phyloP scores from a whole-genome alignment of 2,329 filamentous ascomycete species.

The Fusarium beomiforme region DNA sequence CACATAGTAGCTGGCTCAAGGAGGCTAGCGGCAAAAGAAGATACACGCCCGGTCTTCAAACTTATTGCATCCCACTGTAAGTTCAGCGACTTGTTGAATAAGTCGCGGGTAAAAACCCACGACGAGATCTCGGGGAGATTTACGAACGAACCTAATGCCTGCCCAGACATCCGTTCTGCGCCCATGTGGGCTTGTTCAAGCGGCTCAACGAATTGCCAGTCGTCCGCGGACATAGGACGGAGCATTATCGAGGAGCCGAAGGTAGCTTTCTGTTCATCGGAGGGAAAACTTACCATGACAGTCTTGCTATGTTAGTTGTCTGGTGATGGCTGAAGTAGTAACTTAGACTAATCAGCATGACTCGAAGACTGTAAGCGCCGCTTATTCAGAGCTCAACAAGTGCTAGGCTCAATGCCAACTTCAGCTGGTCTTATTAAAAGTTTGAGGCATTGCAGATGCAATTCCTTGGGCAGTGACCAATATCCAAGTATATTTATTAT shows the following conservation, averaged over 20 bases:
- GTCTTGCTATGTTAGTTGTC: neutral
- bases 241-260: constrained; percentile 1
- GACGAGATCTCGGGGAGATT: neutral
- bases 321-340: neutral
- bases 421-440: neutral
- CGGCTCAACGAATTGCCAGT: neutral
- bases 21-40: too few relatives aligned
- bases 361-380: neutral
- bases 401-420: neutral
- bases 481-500: neutral
- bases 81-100: neutral
- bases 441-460: neutral
- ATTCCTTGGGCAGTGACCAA: constrained; percentile 7
- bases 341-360: neutral
- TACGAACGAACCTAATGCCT: neutral
- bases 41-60: too few relatives aligned
- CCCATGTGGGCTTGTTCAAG: constrained; percentile 2
- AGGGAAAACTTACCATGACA: constrained; percentile 1
- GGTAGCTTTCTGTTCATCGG: constrained; percentile 6
- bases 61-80: too few relatives aligned
- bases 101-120: neutral
- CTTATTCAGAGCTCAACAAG: neutral
- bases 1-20: too few relatives aligned
- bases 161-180: neutral
- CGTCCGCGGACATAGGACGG: constrained; percentile 6